These are phyloP conservation scores for Anthoceros angustus DNA, from an alignment of 225 moss, liverwort and hornwort genomes.

Conservation along the genomic window DNA sequence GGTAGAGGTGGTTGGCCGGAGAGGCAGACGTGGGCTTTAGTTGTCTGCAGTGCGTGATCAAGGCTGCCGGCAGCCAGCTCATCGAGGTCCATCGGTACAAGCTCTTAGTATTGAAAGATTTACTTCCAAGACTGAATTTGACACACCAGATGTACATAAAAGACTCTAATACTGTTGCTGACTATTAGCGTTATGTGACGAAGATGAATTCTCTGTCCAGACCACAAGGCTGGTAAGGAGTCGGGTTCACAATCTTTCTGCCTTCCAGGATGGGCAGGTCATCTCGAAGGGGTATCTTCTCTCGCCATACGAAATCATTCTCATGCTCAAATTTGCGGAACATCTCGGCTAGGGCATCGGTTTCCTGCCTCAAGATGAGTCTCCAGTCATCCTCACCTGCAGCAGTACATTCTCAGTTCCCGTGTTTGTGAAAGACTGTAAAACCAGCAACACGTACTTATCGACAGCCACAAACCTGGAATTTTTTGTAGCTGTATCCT, in stretches of 20 bases:
- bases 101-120: too few relatives aligned
- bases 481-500: constrained; percentile 65
- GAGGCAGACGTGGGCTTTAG: too few relatives aligned
- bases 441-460: not conserved
- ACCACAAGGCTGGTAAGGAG: constrained; percentile 64
- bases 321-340: constrained; percentile 72
- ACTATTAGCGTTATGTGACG: constrained; percentile 26
- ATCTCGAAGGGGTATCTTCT: constrained; percentile 59
- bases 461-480: constrained; percentile 29
- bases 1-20: too few relatives aligned
- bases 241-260: constrained; percentile 68
- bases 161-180: not conserved
- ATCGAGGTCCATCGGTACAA: too few relatives aligned
- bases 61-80: too few relatives aligned
- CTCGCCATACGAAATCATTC: constrained; percentile 88
- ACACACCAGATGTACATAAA: too few relatives aligned
- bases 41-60: too few relatives aligned
- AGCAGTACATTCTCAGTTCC: not conserved
- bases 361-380: constrained; percentile 61
- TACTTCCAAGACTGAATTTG: too few relatives aligned
- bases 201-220: constrained; percentile 95
- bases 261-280: constrained; percentile 88
- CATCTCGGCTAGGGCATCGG: constrained; percentile 47
- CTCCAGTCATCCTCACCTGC: constrained; percentile 87
- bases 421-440: not conserved